Evolutionary conservation across 148 eudicot species (phyloP), one percentile per base, ranked within the genome.

Genomic region (Spergularia marina): DNA sequence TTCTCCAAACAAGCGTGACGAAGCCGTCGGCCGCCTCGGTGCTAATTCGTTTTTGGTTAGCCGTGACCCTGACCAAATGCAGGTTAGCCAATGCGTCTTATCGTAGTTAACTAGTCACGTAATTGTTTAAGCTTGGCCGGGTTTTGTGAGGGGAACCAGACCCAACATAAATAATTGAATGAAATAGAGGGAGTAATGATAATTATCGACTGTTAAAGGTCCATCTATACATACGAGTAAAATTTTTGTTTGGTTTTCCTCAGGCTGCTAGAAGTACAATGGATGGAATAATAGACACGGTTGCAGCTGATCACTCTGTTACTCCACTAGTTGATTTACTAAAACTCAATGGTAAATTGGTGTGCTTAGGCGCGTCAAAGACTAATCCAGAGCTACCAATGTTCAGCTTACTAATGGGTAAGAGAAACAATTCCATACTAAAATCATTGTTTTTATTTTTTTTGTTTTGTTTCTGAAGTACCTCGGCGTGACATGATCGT

Each of bases 41-140:
- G 84, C 84, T 12, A 80, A 80, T 67, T 61, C 60, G 4, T 81
- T 84, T 52, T 14, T 84, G 9, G 71, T 80, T 39, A 80, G 82
- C 71, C 25, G 56, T 18, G 75, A 74, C 30, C 21, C 59, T 2
- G 51, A 80, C 6, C 79, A 84, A 59, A 65, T 84, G 72, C n/a
- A 78, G 69, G 85, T 79, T 15, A 71, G 18, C 36, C 65, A 23
- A 4, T 23, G 23, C 20, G 12, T 12, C 17, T 61, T 10, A 12
- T 61, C 65, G n/a, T 61, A 23, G 36, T 30, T 30, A 30, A 2
- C 36, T 30, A 30, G 36, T 2, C 36, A 30, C 36, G 36, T 23
- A 23, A 23, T 23, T 23, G 0, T 23, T 23, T 23, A 23, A 0
- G 25, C 1, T 23, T 0, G 25, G 1, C 25, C 25, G 25, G 0